Evolutionary conservation across 345 rosid species (phyloP), one percentile per base, ranked within the genome.

Genomic region (Viola odorata): DNA sequence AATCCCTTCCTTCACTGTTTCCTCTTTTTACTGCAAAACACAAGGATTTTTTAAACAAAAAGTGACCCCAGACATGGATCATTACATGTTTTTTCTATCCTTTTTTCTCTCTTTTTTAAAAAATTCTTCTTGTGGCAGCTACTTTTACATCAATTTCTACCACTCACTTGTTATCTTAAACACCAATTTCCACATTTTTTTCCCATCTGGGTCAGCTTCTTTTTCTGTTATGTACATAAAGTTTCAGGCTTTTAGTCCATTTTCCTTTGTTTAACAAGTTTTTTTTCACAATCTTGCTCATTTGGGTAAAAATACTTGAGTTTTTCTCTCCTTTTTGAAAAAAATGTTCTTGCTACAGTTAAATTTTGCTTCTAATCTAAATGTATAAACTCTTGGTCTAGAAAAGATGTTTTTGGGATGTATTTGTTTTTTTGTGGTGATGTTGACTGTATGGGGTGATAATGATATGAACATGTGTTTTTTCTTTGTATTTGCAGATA

Each of bases 81-180:
- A 23, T 23, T 23, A 16, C 15, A 10, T 50, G 8, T 12, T 9
- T 13, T 12, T 49, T 11, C 17, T 68, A 44, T 39, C 15, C 40
- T 70, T n/a, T 41, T 15, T 50, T 10, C 57, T 61, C 12, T 11
- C 6, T 3, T 48, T 15, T 38, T 3, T 36, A 40, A 41, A 48
- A 36, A 48, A 49, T 40, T 14, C 41, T 49, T 60, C 59, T 73
- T 74, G 75, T 80, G 76, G 83, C 68, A 61, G 68, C 64, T 61
- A 67, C 56, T 16, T 62, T 44, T 37, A 66, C 70, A 70, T 72
- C 67, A 80, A 73, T 77, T 77, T 75, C 83, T 76, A 73, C 87
- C 86, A 78, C 84, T 60, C 58, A 77, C 75, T 72, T 79, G 76
- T 80, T 78, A 82, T 88, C 87, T 79, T 73, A 38, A 23, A 23